Evolutionary conservation across 116 monocot species (phyloP).

Genomic region (Dioscorea cayenensis): DNA sequence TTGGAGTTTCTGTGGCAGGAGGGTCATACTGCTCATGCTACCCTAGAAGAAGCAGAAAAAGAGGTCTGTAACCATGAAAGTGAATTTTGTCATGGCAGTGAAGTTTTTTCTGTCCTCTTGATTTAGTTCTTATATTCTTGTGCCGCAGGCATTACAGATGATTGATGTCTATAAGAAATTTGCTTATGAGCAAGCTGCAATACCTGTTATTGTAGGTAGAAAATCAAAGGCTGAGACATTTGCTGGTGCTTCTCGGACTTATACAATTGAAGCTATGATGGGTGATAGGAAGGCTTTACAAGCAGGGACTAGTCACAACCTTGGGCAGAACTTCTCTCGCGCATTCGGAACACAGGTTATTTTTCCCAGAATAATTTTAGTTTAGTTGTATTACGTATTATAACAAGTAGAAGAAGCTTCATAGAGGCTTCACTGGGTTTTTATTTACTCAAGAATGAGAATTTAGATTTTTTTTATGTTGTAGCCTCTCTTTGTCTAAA

Average conservation of each 20-base stretch:
- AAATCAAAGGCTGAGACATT: slow-evolving; percentile 92
- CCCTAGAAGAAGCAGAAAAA: slow-evolving; percentile 84
- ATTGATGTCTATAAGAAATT: slow-evolving; percentile 93
- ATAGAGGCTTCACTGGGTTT: no score
- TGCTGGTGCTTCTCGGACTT: slow-evolving; percentile 88
- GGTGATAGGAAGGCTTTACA: slow-evolving; percentile 96
- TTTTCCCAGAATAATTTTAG: not conserved
- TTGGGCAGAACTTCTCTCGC: slow-evolving; percentile 98
- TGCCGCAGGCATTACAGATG: slow-evolving; percentile 93
- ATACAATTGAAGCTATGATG: slow-evolving; percentile 99
- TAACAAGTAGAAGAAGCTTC: no score
- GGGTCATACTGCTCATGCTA: slow-evolving; percentile 99
- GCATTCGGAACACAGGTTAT: slow-evolving; percentile 95
- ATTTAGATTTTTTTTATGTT: no score
- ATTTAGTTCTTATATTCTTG: slow-evolving; percentile 22
- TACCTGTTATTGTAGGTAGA: slow-evolving; percentile 95
- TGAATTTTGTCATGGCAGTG: not conserved
- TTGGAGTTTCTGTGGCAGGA: slow-evolving; percentile 99
- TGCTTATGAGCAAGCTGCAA: slow-evolving; percentile 96
- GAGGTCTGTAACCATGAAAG: slow-evolving; percentile 43
- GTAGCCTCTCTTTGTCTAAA: no score
- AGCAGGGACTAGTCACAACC: slow-evolving; percentile 98
- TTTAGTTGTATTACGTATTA: not conserved
- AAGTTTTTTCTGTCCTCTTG: slow-evolving; percentile 11
- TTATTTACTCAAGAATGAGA: no score